Conservation (phyloP, 257 asterid genomes). For the Solanum chiquidenum region DNA sequence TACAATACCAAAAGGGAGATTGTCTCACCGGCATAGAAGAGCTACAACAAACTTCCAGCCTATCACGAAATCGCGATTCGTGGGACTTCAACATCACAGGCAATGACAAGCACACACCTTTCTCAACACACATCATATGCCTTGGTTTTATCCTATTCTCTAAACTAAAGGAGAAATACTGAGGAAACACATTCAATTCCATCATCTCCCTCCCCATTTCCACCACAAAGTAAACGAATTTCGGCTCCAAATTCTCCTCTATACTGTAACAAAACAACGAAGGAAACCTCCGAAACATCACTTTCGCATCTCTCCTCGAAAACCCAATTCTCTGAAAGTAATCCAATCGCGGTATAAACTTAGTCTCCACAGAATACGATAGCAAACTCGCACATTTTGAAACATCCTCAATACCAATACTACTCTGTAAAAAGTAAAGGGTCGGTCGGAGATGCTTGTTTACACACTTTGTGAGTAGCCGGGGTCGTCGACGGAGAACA, state of each 20-base stretch:
- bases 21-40: constrained; percentile 60
- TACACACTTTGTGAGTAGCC: constrained; percentile 55
- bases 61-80: constrained; percentile 37
- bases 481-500: constrained; percentile 83
- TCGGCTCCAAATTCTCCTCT: constrained; percentile 66
- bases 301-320: constrained; percentile 36
- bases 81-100: constrained; percentile 64
- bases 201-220: constrained; percentile 80
- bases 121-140: constrained; percentile 69
- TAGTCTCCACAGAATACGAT: constrained; percentile 68
- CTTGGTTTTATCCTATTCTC: constrained; percentile 75
- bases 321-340: constrained; percentile 64
- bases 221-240: constrained; percentile 63
- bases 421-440: constrained; percentile 67
- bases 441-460: constrained; percentile 64
- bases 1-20: constrained; percentile 62
- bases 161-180: constrained; percentile 77
- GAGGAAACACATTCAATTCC: constrained; percentile 72
- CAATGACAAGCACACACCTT: constrained; percentile 55
- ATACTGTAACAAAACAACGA: constrained; percentile 69
- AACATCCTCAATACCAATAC: constrained; percentile 59
- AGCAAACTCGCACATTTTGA: constrained; percentile 43
- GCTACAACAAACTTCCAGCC: constrained; percentile 58
- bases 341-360: constrained; percentile 66
- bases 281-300: constrained; percentile 56